These are phyloP conservation scores for Penicillium taxi DNA, from an alignment of 495 filamentous ascomycete species.

Conservation along the genomic window DNA sequence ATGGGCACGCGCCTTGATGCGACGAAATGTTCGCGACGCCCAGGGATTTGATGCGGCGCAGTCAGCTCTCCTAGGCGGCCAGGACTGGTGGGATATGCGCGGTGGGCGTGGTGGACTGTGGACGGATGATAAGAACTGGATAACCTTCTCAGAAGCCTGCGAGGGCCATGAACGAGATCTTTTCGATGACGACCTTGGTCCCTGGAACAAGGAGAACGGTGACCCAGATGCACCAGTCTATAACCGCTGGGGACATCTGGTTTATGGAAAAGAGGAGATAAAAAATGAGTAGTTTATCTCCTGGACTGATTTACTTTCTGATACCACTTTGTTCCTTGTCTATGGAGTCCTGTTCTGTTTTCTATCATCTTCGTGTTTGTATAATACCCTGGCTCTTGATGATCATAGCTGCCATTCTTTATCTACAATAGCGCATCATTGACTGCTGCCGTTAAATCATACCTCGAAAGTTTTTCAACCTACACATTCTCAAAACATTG, in stretches of 20 bases:
- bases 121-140: conserved; percentile 48
- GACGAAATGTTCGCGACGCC: conserved; percentile 40
- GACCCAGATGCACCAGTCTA: conserved; percentile 51
- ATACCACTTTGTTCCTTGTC: conserved; percentile 3
- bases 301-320: background rate
- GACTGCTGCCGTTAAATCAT: no score
- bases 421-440: no score
- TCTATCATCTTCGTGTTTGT: background rate
- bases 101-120: conserved; percentile 54
- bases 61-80: conserved; percentile 39
- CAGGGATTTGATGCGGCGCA: conserved; percentile 37
- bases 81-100: conserved; percentile 46
- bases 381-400: no score
- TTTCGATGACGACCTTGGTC: conserved; percentile 39
- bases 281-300: no score
- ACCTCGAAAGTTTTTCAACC: no score
- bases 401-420: no score
- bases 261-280: conserved; percentile 29
- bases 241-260: conserved; percentile 34
- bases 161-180: conserved; percentile 40
- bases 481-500: no score
- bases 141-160: conserved; percentile 48
- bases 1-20: conserved; percentile 44
- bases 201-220: conserved; percentile 53
- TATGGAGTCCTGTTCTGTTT: background rate